Evolutionary conservation across 257 asterid genomes (phyloP).

Genomic region (Nicotiana sylvestris): DNA sequence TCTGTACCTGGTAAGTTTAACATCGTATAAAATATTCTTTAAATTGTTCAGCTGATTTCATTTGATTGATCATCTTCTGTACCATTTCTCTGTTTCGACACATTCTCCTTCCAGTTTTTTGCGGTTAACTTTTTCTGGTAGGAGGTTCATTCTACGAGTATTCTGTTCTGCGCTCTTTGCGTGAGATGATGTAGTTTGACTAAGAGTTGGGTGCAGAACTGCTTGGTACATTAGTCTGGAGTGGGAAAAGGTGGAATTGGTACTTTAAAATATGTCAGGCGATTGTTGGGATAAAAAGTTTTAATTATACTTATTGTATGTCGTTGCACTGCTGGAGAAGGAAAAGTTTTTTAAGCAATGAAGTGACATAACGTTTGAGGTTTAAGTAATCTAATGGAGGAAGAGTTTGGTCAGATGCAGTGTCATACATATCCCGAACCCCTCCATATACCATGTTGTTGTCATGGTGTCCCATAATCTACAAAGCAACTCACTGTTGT

Average conservation of each 20-base stretch:
- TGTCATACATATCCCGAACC: not conserved
- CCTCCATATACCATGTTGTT: not conserved
- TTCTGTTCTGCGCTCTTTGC: not conserved
- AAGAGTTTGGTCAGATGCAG: not conserved
- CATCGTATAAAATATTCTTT: not conserved
- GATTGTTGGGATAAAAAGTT: not conserved
- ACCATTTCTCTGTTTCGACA: not conserved
- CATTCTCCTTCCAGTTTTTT: not conserved
- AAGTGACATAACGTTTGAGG: not conserved
- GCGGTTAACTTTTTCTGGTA: not conserved
- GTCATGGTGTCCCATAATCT: not conserved
- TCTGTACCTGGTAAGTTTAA: conserved; percentile 69
- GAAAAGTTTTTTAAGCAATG: not conserved
- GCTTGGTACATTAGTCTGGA: not conserved
- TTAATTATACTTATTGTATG: not conserved
- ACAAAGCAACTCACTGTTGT: not conserved
- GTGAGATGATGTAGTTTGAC: conserved; percentile 1
- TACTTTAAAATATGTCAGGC: not conserved
- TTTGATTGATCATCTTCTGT: not conserved
- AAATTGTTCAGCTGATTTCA: not conserved
- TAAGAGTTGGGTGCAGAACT: not conserved
- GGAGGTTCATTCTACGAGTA: not conserved
- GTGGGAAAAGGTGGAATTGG: not conserved
- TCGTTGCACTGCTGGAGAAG: not conserved
- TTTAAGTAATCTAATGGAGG: not conserved